Conservation (phyloP, 257 asterid species). For the Primulina huaijiensis region DNA sequence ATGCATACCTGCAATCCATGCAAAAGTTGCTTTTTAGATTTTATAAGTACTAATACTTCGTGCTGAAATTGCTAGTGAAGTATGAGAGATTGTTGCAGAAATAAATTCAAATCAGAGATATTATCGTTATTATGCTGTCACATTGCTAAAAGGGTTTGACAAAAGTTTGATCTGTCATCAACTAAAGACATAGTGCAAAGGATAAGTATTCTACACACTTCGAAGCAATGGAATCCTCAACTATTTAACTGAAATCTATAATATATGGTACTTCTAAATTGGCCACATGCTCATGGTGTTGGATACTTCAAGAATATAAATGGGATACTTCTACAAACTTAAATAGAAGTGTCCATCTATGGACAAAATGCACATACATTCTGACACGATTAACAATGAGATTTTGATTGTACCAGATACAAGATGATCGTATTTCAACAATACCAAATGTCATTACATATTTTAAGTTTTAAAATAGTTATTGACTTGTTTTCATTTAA, state of each 20-base stretch:
- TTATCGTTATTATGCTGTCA: neutral
- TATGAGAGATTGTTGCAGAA: neutral
- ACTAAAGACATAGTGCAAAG: neutral
- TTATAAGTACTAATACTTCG: neutral
- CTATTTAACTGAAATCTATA: neutral
- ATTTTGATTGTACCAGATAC: neutral
- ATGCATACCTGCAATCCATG: constrained; percentile 66
- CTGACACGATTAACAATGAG: neutral
- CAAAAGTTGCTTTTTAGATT: constrained; percentile 9
- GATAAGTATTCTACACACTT: neutral
- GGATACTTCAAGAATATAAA: neutral
- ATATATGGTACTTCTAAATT: neutral
- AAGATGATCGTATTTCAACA: neutral
- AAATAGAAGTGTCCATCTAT: neutral
- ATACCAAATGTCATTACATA: neutral
- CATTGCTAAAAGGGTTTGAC: neutral
- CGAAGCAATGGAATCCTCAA: neutral
- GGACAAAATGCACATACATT: neutral
- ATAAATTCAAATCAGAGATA: neutral
- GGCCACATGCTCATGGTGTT: neutral
- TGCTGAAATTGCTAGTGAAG: neutral
- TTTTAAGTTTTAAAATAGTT: too few species aligned
- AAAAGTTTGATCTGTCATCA: neutral
- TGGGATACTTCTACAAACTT: neutral
- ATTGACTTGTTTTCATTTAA: neutral